Evolutionary conservation across 2,329 filamentous ascomycete species (phyloP).

Genomic region (Colletotrichum chlorophyti): DNA sequence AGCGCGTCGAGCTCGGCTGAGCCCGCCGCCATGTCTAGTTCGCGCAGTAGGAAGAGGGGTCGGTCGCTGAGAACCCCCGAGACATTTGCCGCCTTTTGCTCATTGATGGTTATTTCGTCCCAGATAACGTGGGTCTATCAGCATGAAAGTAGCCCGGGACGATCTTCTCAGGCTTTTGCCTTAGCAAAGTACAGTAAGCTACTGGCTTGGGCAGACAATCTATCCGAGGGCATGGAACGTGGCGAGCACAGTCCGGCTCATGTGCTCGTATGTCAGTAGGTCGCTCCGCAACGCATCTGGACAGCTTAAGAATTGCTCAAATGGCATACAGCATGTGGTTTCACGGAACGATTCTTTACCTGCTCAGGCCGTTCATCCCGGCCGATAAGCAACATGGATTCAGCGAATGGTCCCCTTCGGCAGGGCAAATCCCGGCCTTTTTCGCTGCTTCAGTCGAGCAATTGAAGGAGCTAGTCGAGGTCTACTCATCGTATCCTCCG

Average conservation of each 20-base stretch:
- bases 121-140: conserved; percentile 38
- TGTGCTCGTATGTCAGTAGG: conserved; percentile 45
- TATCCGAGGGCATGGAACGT: conserved; percentile 37
- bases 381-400: conserved; percentile 17
- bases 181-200: conserved; percentile 47
- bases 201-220: conserved; percentile 42
- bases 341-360: conserved; percentile 25
- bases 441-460: conserved; percentile 45
- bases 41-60: background rate
- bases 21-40: background rate
- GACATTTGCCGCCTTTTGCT: conserved; percentile 41
- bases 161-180: conserved; percentile 33
- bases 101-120: conserved; percentile 45
- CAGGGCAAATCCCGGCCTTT: conserved; percentile 25
- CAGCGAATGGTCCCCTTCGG: conserved; percentile 20
- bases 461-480: conserved; percentile 45
- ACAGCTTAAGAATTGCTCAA: background rate
- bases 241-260: conserved; percentile 38
- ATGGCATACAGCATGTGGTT: conserved; percentile 9
- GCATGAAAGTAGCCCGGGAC: conserved; percentile 26
- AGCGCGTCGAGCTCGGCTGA: background rate
- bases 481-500: conserved; percentile 41
- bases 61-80: conserved; percentile 29
- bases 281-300: background rate
- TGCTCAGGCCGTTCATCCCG: conserved; percentile 22